These are phyloP conservation scores for Cunninghamia lanceolata DNA, from an alignment of 75 land plant species.

Conservation along the genomic window DNA sequence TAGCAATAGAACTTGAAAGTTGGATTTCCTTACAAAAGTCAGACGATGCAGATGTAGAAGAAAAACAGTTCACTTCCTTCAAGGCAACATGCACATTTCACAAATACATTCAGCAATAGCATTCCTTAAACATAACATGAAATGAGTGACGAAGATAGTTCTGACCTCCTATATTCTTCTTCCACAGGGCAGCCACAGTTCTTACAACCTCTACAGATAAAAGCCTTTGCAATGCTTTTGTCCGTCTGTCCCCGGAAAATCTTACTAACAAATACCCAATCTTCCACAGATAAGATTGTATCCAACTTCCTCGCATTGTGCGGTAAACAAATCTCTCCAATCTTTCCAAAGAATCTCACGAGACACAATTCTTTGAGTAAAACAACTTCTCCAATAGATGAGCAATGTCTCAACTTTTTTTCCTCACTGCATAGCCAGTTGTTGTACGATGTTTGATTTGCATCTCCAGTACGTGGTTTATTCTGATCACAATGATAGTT, in stretches of 20 bases:
- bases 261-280: conserved; percentile 16
- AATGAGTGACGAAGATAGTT: not conserved
- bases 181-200: conserved; percentile 17
- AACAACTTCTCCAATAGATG: conserved; percentile 5
- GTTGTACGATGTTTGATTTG: not conserved
- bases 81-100: not conserved
- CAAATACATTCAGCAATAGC: not conserved
- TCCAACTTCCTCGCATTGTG: not conserved
- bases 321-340: conserved; percentile 15
- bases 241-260: not conserved
- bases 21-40: not conserved
- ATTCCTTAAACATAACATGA: not conserved
- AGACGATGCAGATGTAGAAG: not conserved
- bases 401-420: conserved; percentile 4
- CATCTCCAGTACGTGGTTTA: not conserved
- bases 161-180: not conserved
- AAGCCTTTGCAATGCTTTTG: not conserved
- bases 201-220: conserved; percentile 13
- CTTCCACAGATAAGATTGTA: not conserved
- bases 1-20: not conserved
- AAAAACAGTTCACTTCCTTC: not conserved
- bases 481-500: not conserved
- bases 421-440: conserved; percentile 2
- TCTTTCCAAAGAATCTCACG: conserved; percentile 11
- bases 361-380: not conserved